Conservation (phyloP, 176 grass and related monocot species). For the Avena sativa region DNA sequence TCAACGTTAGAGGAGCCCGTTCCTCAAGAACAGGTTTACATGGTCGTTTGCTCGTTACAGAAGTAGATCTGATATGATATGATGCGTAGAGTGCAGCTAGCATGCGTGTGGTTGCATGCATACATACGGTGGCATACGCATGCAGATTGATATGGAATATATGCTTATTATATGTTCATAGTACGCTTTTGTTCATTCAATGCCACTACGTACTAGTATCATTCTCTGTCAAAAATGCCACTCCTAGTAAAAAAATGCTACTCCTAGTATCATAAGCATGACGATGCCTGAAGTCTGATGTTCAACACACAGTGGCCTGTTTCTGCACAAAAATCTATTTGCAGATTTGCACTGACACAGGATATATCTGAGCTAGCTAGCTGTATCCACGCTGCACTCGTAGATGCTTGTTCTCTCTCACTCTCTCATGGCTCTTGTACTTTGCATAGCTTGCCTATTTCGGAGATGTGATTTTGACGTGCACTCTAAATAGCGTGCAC, state of each 20-base stretch:
- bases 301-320: slow-evolving; percentile 13
- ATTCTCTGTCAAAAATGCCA: not conserved
- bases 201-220: slow-evolving; percentile 17
- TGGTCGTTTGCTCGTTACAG: not conserved
- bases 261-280: slow-evolving; percentile 46
- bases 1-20: too few species aligned
- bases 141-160: slow-evolving; percentile 41
- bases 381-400: not conserved
- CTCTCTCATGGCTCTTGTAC: slow-evolving; percentile 30
- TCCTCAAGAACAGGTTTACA: too few species aligned
- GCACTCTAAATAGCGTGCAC: too few species aligned
- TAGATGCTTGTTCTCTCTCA: slow-evolving; percentile 22
- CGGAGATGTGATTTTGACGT: too few species aligned
- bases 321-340: slow-evolving; percentile 40
- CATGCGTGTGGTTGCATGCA: slow-evolving; percentile 33
- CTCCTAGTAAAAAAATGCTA: too few species aligned
- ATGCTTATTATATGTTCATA: not conserved
- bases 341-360: slow-evolving; percentile 43
- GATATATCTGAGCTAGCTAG: slow-evolving; percentile 34
- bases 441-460: not conserved
- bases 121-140: slow-evolving; percentile 45
- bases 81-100: slow-evolving; percentile 3
- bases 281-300: not conserved
- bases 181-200: slow-evolving; percentile 47
- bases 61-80: not conserved